Evolutionary conservation across 495 filamentous ascomycete genomes (phyloP), one percentile per base, ranked within the genome.

Genomic region (Podospora tetraspora): DNA sequence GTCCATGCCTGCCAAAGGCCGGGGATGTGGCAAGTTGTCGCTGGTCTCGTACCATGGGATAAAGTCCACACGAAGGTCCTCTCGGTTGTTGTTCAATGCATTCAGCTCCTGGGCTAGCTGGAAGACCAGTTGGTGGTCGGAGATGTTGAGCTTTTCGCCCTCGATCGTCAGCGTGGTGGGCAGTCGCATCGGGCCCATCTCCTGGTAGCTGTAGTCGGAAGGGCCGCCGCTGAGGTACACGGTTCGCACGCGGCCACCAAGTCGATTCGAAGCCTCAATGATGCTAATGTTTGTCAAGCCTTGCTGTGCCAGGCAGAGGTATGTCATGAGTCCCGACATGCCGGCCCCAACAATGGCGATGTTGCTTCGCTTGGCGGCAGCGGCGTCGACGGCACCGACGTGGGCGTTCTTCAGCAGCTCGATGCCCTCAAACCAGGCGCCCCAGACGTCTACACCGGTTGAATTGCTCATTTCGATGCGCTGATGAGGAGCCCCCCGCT

Each of bases 151-250:
- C 0, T 82, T 84, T 74, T 87, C 81, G 61, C 85, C 86, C 2
- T 74, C 82, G 37, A 82, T 80, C 2, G 62, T 67, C 68, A 85
- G 80, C 0, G 78, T 85, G 6, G 85, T 84, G 52, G 87, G 79
- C 59, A 78, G 89, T 6, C 88, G 80, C 89, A 90, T 90, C 0
- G 88, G 87, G 0, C 88, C 88, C 88, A 91, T 90, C 71, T 91
- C 88, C 70, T 90, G 87, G 62, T 90, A 91, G 62, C 89, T 87
- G 66, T 90, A 90, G 16, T 91, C 79, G 25, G 86, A 83, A 0
- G 87, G 87, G 1, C 82, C 81, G 16, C 84, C 80, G 22, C 81
- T 83, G 0, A 90, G 79, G 66, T 89, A 89, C 24, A 81, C 81
- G 1, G 87, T 89, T 63, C 85, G 84, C 29, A 90, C 84, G 5